phyloP scores from a whole-genome alignment of 805 yeast species.

The Nakazawaea laoshanensis region DNA sequence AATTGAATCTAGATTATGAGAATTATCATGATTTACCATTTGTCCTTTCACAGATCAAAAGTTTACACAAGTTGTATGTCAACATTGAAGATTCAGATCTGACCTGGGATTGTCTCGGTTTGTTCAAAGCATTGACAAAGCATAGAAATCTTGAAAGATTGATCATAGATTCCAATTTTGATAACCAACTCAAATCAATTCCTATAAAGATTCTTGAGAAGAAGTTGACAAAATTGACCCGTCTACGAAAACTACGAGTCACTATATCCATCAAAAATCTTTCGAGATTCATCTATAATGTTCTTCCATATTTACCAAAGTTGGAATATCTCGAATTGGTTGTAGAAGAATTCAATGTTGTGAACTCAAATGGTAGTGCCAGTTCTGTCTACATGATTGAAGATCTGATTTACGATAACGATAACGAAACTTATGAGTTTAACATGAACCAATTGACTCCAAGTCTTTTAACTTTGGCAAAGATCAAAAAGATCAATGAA shows the following conservation, averaged over 20 bases:
- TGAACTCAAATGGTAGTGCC: conserved; percentile 2
- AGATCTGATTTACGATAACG: conserved; percentile 1
- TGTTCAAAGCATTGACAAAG: conserved; percentile 6
- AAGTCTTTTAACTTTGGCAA: conserved; percentile 5
- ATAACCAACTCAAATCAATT: conserved; percentile 6
- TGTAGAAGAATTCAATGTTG: conserved; percentile 13
- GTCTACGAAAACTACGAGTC: conserved; percentile 14
- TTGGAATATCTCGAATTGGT: conserved; percentile 15
- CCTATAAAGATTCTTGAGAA: conserved; percentile 9
- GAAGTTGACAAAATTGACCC: conserved; percentile 10
- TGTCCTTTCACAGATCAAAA: conserved; percentile 11
- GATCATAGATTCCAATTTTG: conserved; percentile 14
- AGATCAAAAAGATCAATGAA: conserved; percentile 5
- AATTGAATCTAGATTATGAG: conserved; percentile 14
- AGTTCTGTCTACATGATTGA: conserved; percentile 2
- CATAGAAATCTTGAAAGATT: conserved; percentile 13
- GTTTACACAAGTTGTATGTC: conserved; percentile 13
- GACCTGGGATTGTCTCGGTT: conserved; percentile 1
- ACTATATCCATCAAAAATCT: conserved; percentile 12
- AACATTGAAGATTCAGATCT: conserved; percentile 9
- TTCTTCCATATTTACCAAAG: conserved; percentile 6
- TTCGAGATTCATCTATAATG: conserved; percentile 7
- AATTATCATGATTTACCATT: conserved; percentile 14
- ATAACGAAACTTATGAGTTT: conserved; percentile 7
- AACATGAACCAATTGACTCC: conserved; percentile 9